phyloP scores from a whole-genome alignment of 2,329 filamentous ascomycete genomes.

The Ceratocystis destructans region DNA sequence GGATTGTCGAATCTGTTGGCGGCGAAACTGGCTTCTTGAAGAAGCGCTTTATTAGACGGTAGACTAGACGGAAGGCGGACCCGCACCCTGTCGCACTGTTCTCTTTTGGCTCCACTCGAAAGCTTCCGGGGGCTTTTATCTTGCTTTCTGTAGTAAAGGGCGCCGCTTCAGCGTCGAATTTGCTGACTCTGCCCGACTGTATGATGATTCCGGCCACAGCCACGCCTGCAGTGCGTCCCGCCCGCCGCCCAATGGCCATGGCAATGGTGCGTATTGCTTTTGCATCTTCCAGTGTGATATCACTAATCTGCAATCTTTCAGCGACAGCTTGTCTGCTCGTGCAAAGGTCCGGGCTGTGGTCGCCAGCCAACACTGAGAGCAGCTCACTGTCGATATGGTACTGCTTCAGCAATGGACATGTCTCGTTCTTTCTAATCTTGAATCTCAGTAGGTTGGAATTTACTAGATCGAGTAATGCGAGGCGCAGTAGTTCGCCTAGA shows the following conservation, averaged over 20 bases:
- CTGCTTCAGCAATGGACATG: constrained; percentile 37
- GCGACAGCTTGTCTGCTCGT: neutral
- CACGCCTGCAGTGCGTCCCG: constrained; percentile 21
- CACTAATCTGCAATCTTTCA: neutral
- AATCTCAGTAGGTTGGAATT: constrained; percentile 7
- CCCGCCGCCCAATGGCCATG: constrained; percentile 20
- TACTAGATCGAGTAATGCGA: constrained; percentile 40
- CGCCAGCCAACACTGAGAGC: constrained; percentile 37
- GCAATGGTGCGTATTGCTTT: constrained; percentile 48
- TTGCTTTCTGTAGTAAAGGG: neutral
- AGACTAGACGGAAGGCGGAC: neutral
- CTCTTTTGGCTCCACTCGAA: neutral
- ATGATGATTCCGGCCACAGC: constrained; percentile 22
- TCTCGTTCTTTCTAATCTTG: neutral
- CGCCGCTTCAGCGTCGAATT: neutral
- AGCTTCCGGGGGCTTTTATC: neutral
- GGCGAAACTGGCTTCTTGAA: neutral
- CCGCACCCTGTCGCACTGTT: neutral
- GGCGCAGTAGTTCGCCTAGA: constrained; percentile 59
- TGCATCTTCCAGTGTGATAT: constrained; percentile 36
- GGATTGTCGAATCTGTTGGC: neutral
- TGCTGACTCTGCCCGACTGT: constrained; percentile 20
- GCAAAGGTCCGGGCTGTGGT: neutral
- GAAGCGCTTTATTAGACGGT: neutral
- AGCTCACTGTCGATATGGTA: constrained; percentile 59